Percentiles rank a stretch among this genome's conserved stretches.
These are phyloP conservation scores for Drosera capensis DNA, from an alignment of 148 eudicot genomes.

Conservation along the genomic window DNA sequence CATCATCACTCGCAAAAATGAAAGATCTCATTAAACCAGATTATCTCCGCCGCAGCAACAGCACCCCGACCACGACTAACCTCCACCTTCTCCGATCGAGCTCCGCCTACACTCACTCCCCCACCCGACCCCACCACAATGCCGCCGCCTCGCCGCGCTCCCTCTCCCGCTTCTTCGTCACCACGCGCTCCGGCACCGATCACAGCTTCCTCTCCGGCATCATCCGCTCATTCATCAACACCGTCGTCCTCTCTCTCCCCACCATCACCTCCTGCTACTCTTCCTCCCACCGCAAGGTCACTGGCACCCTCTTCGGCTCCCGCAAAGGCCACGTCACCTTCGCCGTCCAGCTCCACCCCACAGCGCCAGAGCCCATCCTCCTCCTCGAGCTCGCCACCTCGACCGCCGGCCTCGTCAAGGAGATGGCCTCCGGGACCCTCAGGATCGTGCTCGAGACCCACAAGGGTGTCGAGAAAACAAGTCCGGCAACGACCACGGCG, in stretches of 20 bases:
- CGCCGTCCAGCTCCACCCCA: slow-evolving; percentile 59
- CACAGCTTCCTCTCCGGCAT: slow-evolving; percentile 11
- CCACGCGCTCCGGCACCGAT: neutral
- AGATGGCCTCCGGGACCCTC: slow-evolving; percentile 76
- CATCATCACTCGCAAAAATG: too few relatives aligned
- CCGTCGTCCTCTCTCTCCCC: slow-evolving; percentile 45
- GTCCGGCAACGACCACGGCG: neutral
- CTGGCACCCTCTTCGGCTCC: slow-evolving; percentile 77
- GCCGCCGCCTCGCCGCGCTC: too few relatives aligned
- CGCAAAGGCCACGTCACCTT: slow-evolving; percentile 75
- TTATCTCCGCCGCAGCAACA: too few relatives aligned
- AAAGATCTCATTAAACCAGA: too few relatives aligned
- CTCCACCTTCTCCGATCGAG: too few relatives aligned
- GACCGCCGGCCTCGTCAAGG: slow-evolving; percentile 45
- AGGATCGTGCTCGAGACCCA: slow-evolving; percentile 70
- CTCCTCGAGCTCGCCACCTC: slow-evolving; percentile 48
- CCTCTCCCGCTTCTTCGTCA: neutral
- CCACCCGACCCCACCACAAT: too few relatives aligned
- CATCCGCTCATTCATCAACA: slow-evolving; percentile 16
- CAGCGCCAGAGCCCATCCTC: slow-evolving; percentile 33
- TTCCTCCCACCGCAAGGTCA: slow-evolving; percentile 42
- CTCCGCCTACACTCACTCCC: too few relatives aligned
- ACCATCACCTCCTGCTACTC: slow-evolving; percentile 29
- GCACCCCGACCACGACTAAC: too few relatives aligned
- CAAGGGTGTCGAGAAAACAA: slow-evolving; percentile 30